Base-by-base conservation (phyloP, 202 grass and related monocot species). In the Setaria italica region DNA sequence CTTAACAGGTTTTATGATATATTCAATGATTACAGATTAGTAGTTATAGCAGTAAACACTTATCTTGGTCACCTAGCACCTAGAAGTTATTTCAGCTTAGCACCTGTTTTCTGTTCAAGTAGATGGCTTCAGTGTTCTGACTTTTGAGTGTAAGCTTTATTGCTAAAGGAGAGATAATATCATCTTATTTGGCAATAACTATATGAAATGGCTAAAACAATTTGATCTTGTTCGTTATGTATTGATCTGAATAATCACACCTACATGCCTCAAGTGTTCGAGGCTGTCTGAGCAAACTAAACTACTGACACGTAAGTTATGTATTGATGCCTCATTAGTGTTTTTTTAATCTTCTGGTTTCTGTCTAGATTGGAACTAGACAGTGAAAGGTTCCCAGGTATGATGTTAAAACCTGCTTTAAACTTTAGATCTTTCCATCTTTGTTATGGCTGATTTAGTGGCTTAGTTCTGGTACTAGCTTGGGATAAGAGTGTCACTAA, bases 11-110 rank as follows among this genome's bases (percentile, higher is more conserved):
- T 57, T 85, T 8, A n/a, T 19, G 11, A 57, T 10, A 11, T 10
- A 85, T 20, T 57, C 15, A 34, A 46, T 25, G 9, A 19, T 33
- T 19, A 58, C 25, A 3, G 25, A 11, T 56, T 67, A 51, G 6
- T 68, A 15, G 48, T 39, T 42, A 14, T 17, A 55, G 7, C 9
- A 20, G n/a, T 55, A 48, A 8, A 43, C 34, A 19, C 7, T n/a
- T 53, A 4, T 42, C 50, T 56, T 34, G 46, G 19, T 32, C 21
- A 45, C 48, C 5, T 58, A 41, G 62, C 49, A 21, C 54, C n/a
- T 5, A 84, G 42, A 64, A 19, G 32, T 56, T 71, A 15, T 83
- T 78, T 85, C 5, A 78, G 64, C 7, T 60, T 50, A 25, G 20
- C 42, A 39, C 74, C 41, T 59, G 12, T 69, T 85, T 70, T 49